A percentile compares a stretch with the other conserved stretches of the same genome.
Evolutionary conservation across 1,284 basidiomycete species (phyloP).

Genomic region (Ceraceosorus guamensis): DNA sequence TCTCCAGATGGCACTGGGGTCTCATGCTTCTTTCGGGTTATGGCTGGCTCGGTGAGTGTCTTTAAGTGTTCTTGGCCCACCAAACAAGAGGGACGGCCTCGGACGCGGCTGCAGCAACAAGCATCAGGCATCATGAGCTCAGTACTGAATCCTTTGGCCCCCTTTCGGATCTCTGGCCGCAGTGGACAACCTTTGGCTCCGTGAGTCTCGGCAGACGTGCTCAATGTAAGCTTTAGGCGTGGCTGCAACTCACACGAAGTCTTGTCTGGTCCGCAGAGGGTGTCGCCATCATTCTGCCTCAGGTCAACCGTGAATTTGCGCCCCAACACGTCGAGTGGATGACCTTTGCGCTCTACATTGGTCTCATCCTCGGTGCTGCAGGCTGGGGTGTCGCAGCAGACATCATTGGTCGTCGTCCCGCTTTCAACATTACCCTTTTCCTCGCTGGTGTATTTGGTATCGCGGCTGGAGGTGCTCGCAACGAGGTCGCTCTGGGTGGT

Average conservation of each 20-base stretch:
- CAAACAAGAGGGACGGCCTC: background rate
- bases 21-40: conserved; percentile 17
- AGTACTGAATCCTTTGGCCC: no score
- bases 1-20: conserved; percentile 16
- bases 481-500: conserved; percentile 39
- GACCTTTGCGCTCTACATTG: conserved; percentile 40
- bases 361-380: conserved; percentile 43
- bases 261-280: conserved; percentile 1
- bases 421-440: conserved; percentile 45
- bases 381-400: conserved; percentile 45
- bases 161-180: no score
- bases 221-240: background rate
- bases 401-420: conserved; percentile 42
- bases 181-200: conserved; percentile 4
- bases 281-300: conserved; percentile 31
- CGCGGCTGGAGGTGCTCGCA: conserved; percentile 37
- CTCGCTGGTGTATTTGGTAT: conserved; percentile 46
- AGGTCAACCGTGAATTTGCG: conserved; percentile 39
- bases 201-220: no score
- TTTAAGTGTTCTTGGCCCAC: background rate
- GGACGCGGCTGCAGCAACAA: no score
- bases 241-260: background rate
- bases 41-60: conserved; percentile 11
- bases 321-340: conserved; percentile 28
- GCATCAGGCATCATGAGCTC: no score